Conservation (phyloP, 495 filamentous ascomycete species). For the Aspergillus cristatus region DNA sequence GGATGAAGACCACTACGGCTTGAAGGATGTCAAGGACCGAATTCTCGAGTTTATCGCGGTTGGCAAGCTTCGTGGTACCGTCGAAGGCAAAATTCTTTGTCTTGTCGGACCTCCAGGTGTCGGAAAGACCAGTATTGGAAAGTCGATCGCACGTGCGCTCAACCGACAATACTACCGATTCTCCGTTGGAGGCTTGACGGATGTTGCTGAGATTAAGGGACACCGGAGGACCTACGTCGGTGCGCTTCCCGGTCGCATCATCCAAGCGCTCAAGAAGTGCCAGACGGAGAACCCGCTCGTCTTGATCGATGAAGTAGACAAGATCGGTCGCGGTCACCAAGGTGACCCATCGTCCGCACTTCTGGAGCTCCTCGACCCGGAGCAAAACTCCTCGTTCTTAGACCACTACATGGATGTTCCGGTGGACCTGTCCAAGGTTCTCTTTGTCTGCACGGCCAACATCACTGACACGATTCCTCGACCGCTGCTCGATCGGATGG, state of each 20-base stretch:
- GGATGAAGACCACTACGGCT: conserved; percentile 93
- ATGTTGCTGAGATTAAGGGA: conserved; percentile 99
- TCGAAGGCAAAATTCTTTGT: conserved; percentile 98
- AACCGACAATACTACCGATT: conserved; percentile 97
- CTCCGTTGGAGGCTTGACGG: conserved; percentile 91
- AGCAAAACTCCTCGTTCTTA: conserved; percentile 95
- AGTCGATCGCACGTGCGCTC: conserved; percentile 89
- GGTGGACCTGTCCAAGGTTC: conserved; percentile 92
- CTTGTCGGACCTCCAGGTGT: conserved; percentile 95
- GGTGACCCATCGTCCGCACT: conserved; percentile 94
- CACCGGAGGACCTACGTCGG: conserved; percentile 96
- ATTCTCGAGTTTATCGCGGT: conserved; percentile 99
- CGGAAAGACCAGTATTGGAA: conserved; percentile 97
- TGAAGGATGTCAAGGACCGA: conserved; percentile 98
- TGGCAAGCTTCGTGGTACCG: conserved; percentile 91
- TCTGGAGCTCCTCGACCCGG: conserved; percentile 89
- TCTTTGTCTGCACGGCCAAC: conserved; percentile 99
- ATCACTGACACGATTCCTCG: conserved; percentile 98
- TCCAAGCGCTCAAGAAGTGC: conserved; percentile 97
- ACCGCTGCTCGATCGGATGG: conserved; percentile 94
- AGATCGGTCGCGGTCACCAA: conserved; percentile 91
- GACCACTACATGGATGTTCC: conserved; percentile 99
- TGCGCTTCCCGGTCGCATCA: conserved; percentile 90
- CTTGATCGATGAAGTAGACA: conserved; percentile 96
- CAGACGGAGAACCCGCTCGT: conserved; percentile 97